phyloP scores from a whole-genome alignment of 306 rosid species.

The Amphicarpaea edgeworthii region DNA sequence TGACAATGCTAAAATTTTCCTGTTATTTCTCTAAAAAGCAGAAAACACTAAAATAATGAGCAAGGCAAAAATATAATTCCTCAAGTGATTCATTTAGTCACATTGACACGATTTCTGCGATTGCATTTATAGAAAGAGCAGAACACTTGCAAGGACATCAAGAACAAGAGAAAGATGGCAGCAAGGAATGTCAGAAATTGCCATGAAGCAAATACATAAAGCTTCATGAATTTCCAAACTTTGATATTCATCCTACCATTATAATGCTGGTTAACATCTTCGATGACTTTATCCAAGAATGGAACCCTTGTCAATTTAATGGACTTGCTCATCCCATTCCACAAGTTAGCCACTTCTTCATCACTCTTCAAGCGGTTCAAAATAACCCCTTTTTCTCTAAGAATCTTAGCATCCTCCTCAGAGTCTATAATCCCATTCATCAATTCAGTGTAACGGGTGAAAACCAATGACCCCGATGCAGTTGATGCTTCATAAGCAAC shows the following conservation, averaged over 20 bases:
- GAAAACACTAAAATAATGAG: neutral
- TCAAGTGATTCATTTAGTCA: conserved; percentile 24
- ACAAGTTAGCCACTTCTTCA: conserved; percentile 70
- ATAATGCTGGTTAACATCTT: conserved; percentile 76
- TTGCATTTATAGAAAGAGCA: conserved; percentile 52
- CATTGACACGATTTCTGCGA: neutral
- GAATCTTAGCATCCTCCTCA: conserved; percentile 74
- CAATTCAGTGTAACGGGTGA: conserved; percentile 78
- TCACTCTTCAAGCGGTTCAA: conserved; percentile 79
- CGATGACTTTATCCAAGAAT: conserved; percentile 79
- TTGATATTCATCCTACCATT: conserved; percentile 67
- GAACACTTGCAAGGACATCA: conserved; percentile 60
- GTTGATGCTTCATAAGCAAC: conserved; percentile 87
- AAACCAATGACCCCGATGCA: conserved; percentile 68
- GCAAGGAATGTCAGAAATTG: conserved; percentile 63
- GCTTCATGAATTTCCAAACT: conserved; percentile 57
- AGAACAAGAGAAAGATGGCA: conserved; percentile 59
- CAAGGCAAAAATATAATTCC: neutral
- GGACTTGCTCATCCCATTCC: conserved; percentile 91
- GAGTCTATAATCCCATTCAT: conserved; percentile 90
- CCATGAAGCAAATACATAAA: conserved; percentile 75
- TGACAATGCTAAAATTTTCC: neutral
- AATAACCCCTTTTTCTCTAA: conserved; percentile 72
- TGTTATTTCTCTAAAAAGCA: neutral
- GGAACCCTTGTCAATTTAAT: conserved; percentile 82